Percentiles rank a stretch among this genome's conserved stretches.
phyloP scores from a whole-genome alignment of 176 grass and related monocot species.

The Saccharum spontaneum region DNA sequence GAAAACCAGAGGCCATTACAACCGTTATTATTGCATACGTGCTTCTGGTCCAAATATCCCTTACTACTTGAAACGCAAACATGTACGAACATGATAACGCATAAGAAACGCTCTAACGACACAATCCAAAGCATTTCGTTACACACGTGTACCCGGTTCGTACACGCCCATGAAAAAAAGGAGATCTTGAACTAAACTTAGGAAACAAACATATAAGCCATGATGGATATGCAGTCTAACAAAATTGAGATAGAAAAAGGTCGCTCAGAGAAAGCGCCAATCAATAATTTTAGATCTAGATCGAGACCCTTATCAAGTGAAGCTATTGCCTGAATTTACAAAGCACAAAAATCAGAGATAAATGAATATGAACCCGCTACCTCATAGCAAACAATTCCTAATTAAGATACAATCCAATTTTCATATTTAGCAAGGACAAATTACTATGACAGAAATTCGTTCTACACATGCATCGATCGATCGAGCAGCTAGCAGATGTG shows the following conservation, averaged over 20 bases:
- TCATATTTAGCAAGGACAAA: neutral
- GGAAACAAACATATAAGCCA: neutral
- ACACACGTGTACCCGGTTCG: no score
- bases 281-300: neutral
- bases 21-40: no score
- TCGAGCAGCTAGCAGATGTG: neutral
- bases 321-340: neutral
- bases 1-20: no score
- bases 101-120: no score
- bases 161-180: neutral
- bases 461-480: neutral
- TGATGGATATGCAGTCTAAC: neutral
- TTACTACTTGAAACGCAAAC: no score
- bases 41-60: no score
- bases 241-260: neutral
- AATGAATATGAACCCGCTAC: neutral
- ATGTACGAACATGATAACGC: no score
- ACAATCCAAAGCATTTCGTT: no score
- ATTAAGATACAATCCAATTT: neutral
- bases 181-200: neutral
- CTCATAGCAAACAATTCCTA: neutral
- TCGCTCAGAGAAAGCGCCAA: neutral
- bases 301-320: neutral
- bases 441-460: neutral
- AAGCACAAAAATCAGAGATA: neutral